Base-by-base conservation (phyloP, 345 rosid genomes). In the Brassica nigra region DNA sequence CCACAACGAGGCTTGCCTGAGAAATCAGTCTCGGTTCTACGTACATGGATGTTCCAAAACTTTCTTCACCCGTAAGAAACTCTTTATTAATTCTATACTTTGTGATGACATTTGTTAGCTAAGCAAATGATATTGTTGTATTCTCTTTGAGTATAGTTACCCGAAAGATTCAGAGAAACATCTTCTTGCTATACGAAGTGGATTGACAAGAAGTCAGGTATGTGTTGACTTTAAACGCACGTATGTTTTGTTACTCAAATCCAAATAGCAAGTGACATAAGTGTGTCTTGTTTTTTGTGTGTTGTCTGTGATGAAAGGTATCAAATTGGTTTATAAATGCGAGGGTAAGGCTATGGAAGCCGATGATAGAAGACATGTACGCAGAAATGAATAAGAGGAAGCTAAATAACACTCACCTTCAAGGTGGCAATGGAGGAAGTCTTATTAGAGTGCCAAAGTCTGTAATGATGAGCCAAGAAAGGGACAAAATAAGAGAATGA, bases 321-420 rank as follows among this genome's bases (percentile, higher is more conserved):
- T 92, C 99, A 5, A 95, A 92, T 77, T 95, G 99, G 99, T 95
- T 95, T 77, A 95, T 95, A 77, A 95, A 95, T 64, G 99, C 99
- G 2, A 89, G 99, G 0, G 99, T 95, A 68, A 93, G 99, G 1
- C 88, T 95, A 36, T 95, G 99, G 99, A 95, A 95, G 79, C 99
- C 99, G 8, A 87, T 92, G 99, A 95, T 95, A 8, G 99, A 92
- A 85, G 99, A 95, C 49, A 95, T 95, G 99, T 91, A 92, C 71
- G 86, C 86, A 0, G 97, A 95, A 78, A 88, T 91, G 95, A 95
- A 90, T 85, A 75, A 84, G 79, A 84, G 92, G 78, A 90, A 90
- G 70, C 10, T 34, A 0, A 74, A 39, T 62, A 68, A 68, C 54
- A 82, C 73, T 42, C 78, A 64, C 34, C 36, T 73, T 79, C 83